Evolutionary conservation across 2,329 filamentous ascomycete species (phyloP).

Genomic region (Parafenestella ontariensis): DNA sequence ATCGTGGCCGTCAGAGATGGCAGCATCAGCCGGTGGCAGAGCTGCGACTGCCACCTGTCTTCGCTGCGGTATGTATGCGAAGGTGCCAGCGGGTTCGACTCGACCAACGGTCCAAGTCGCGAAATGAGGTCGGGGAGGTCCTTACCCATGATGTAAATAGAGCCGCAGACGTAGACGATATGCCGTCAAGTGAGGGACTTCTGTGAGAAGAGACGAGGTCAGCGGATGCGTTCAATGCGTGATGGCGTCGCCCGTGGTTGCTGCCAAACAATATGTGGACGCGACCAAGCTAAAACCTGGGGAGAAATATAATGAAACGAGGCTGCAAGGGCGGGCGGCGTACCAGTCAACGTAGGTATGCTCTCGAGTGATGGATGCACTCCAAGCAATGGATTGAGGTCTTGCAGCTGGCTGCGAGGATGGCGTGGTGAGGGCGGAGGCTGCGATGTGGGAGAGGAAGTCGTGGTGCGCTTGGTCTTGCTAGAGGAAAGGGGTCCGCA

Average conservation of each 20-base stretch:
- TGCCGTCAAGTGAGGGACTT: slow-evolving; percentile 44
- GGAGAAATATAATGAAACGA: slow-evolving; percentile 44
- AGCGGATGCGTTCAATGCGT: slow-evolving; percentile 25
- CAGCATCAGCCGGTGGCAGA: slow-evolving; percentile 21
- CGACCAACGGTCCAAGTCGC: slow-evolving; percentile 16
- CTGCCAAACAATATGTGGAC: slow-evolving; percentile 39
- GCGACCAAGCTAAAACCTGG: slow-evolving; percentile 44
- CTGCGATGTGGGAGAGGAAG: slow-evolving; percentile 45
- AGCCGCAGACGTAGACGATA: slow-evolving; percentile 38
- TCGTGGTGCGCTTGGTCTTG: slow-evolving; percentile 42
- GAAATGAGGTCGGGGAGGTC: slow-evolving; percentile 19
- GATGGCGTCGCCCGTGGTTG: slow-evolving; percentile 25
- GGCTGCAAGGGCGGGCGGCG: slow-evolving; percentile 29
- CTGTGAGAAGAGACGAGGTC: slow-evolving; percentile 33
- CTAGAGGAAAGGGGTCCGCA: slow-evolving; percentile 49
- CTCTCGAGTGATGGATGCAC: slow-evolving; percentile 44
- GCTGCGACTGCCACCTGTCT: slow-evolving; percentile 15
- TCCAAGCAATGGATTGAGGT: slow-evolving; percentile 39
- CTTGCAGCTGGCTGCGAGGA: slow-evolving; percentile 32
- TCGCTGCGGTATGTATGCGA: slow-evolving; percentile 13
- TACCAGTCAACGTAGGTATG: slow-evolving; percentile 49
- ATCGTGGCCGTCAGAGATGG: slow-evolving; percentile 7
- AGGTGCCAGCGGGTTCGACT: slow-evolving; percentile 11
- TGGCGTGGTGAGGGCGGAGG: slow-evolving; percentile 36
- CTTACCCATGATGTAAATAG: slow-evolving; percentile 49